Evolutionary conservation across 2,329 filamentous ascomycete species (phyloP), one percentile per base, ranked within the genome.

Genomic region (Penicillium italicum): DNA sequence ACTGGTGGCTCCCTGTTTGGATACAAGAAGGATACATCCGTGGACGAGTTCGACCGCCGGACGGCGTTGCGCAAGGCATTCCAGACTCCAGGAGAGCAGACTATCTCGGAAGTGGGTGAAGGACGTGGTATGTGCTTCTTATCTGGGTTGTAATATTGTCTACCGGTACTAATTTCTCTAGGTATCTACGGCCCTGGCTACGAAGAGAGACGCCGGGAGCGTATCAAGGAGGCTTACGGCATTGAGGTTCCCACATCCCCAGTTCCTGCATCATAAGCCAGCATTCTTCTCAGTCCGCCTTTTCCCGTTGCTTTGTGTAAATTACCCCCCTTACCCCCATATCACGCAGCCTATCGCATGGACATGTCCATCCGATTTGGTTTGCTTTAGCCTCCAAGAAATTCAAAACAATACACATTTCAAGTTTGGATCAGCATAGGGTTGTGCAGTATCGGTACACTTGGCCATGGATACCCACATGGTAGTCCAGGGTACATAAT

Each of bases 191-290:
- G 84, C 38, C 86, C 89, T 16, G 90, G 90, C 49, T 96, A 94
- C 71, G 88, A 90, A 66, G 90, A 96, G 80, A 82, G 92, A 74
- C 86, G 92, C 74, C 84, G 85, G 63, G 81, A 91, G 78, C 83
- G 90, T 66, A 82, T 97, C 74, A 87, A 90, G 82, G 87, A 91
- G 76, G 90, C 86, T 74, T 96, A 96, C 69, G 91, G 91, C 56
- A 84, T 95, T 69, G 91, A 96, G 63, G 86, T 96, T 69, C 84
- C 87, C 69, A 82, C 85, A 53, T 83, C 87, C 59, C 69, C 69
- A 52, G 67, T 70, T 61, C 68, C 74, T 49, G 71, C 74, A 54
- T 74, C 73, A 71, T 75, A 67, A 73, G 65, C 57, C 46, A 59
- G 61, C 41, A 60, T 64, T 55, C 54, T 46, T 53, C 52, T 58